Percentiles rank a stretch among this genome's conserved stretches.
phyloP scores from a whole-genome alignment of 805 yeast genomes.

The Hanseniaspora meyeri region DNA sequence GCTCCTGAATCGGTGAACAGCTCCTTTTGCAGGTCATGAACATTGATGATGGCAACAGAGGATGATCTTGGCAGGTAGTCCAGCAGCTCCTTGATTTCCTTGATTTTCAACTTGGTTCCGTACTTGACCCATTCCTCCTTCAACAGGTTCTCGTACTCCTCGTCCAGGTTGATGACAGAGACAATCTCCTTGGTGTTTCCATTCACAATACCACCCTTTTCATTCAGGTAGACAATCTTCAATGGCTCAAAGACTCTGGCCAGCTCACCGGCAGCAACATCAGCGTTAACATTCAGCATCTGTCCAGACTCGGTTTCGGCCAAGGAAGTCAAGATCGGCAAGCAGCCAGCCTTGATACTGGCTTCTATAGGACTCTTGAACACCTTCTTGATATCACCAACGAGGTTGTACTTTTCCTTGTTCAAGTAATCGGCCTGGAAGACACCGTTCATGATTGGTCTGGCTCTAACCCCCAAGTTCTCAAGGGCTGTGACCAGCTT shows the following conservation, averaged over 20 bases:
- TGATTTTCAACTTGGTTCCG: slow-evolving; percentile 94
- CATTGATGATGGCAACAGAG: slow-evolving; percentile 93
- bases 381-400: slow-evolving; percentile 78
- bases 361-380: slow-evolving; percentile 87
- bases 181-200: slow-evolving; percentile 86
- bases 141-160: slow-evolving; percentile 82
- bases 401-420: slow-evolving; percentile 79
- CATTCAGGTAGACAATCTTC: slow-evolving; percentile 90
- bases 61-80: slow-evolving; percentile 93
- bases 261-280: slow-evolving; percentile 96
- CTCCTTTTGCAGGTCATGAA: slow-evolving; percentile 89
- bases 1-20: slow-evolving; percentile 98
- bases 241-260: slow-evolving; percentile 95
- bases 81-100: slow-evolving; percentile 87
- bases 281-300: slow-evolving; percentile 93
- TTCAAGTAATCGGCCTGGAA: slow-evolving; percentile 87
- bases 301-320: slow-evolving; percentile 97
- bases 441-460: slow-evolving; percentile 97
- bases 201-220: slow-evolving; percentile 92
- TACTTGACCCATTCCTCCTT: slow-evolving; percentile 96
- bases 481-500: slow-evolving; percentile 91
- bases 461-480: slow-evolving; percentile 90
- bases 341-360: slow-evolving; percentile 86
- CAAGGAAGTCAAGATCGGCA: slow-evolving; percentile 89
- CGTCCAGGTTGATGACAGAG: slow-evolving; percentile 83